Percentiles rank a stretch among this genome's conserved stretches.
Conservation (phyloP, 2,329 filamentous ascomycete species). For the Alternaria novae-zelandiae region DNA sequence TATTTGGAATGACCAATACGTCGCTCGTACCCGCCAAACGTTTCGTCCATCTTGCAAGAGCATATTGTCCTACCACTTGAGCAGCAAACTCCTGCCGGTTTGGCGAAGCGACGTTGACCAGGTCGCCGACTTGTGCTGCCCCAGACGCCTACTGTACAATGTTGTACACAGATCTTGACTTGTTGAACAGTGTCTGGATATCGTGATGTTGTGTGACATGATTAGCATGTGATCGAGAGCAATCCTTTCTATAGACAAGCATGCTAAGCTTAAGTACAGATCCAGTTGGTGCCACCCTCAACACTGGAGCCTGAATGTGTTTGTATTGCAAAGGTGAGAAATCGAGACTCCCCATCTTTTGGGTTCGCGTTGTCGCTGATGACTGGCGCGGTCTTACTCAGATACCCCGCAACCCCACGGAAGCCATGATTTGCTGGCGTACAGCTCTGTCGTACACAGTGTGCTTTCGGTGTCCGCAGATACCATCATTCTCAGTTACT, state of each 20-base stretch:
- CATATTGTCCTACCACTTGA: not conserved
- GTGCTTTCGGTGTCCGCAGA: not conserved
- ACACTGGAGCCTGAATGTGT: not conserved
- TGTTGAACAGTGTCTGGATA: conserved; percentile 3
- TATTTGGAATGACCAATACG: not conserved
- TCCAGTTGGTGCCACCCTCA: not conserved
- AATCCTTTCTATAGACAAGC: not conserved
- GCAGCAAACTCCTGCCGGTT: not conserved
- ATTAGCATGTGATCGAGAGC: not conserved
- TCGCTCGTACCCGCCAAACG: not conserved
- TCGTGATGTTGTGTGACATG: conserved; percentile 2
- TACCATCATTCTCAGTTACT: not conserved
- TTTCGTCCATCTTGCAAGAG: not conserved
- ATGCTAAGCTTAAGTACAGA: not conserved
- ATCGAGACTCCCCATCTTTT: not conserved
- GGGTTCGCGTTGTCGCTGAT: not conserved
- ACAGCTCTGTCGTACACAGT: not conserved
- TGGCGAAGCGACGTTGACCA: conserved; percentile 1
- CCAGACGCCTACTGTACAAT: not conserved
- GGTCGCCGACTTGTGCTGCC: conserved; percentile 14
- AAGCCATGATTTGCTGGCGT: not conserved
- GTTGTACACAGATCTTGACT: conserved; percentile 21
- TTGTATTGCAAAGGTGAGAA: not conserved
- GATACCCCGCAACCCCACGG: not conserved
- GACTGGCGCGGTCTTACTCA: not conserved